Base-by-base conservation (phyloP, 2,329 filamentous ascomycete species). In the Ophiostoma angusticollis region DNA sequence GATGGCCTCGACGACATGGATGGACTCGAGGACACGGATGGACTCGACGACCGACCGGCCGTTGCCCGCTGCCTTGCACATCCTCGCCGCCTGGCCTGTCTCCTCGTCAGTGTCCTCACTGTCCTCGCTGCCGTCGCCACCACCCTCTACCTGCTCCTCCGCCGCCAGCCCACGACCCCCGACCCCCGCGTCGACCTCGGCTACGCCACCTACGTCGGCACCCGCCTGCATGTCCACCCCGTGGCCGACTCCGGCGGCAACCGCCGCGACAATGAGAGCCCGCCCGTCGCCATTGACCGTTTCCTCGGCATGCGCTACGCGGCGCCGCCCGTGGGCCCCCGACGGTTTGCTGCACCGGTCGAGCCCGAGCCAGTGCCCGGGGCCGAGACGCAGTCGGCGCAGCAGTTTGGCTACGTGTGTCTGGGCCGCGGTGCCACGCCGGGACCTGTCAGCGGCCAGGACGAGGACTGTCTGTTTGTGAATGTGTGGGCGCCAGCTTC, bases 391-490 rank as follows among this genome's bases (percentile, higher is more conserved):
- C 52, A 56, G 44, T 50, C 18, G 4, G 40, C 40, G 12, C 33
- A 25, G 24, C 9, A 32, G n/a, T 42, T 36, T 23, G 13, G 19
- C 14, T 25, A 36, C 1, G 23, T 36, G 32, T 42, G 40, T 6
- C 46, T 52, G 2, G 72, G 72, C 0, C 68, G 78, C 16, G 38
- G 38, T 13, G 24, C 9, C n/a, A 6, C 14, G 18, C 31, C 18
- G 11, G 37, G 14, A n/a, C n/a, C n/a, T n/a, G n/a, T n/a, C 11
- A 11, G 16, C 23, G 19, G 19, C 4, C 19, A 33, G 19, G 34
- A 32, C 24, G 78, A 83, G 51, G 78, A 83, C 48, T 89, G 83
- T 52, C 65, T 87, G 2, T 80, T 78, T 46, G 61, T 84, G 9
- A 70, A 79, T 40, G 63, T 79, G 6, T 78, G 71, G 48, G 73